Conservation (phyloP, 2,329 filamentous ascomycete species). For the Trichoderma sp. region DNA sequence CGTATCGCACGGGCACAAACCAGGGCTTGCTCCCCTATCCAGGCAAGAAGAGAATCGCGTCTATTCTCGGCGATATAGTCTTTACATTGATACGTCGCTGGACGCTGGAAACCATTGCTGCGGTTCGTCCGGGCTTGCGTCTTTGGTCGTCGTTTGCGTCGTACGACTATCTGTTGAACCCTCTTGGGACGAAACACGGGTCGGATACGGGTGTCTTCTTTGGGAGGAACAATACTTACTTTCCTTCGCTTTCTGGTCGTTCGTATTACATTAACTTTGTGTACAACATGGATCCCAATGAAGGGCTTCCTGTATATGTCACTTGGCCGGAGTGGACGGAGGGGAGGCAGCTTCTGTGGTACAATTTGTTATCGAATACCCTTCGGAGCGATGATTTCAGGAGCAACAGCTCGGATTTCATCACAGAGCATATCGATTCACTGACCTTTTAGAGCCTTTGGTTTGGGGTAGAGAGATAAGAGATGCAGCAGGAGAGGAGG, state of each 20-base stretch:
- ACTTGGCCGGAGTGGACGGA: conserved; percentile 43
- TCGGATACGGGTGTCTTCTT: conserved; percentile 64
- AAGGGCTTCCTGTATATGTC: conserved; percentile 37
- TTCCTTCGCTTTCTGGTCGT: conserved; percentile 54
- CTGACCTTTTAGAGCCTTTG: not conserved
- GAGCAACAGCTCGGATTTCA: not conserved
- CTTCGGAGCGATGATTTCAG: not conserved
- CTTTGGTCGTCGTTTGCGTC: conserved; percentile 73
- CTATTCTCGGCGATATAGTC: conserved; percentile 69
- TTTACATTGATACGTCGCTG: conserved; percentile 69
- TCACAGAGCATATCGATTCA: not conserved
- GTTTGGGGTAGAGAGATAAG: too few relatives aligned
- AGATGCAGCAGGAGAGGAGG: too few relatives aligned
- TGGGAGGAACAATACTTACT: conserved; percentile 61
- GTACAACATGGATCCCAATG: conserved; percentile 67
- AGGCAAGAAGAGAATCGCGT: conserved; percentile 71
- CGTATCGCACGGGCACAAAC: conserved; percentile 63
- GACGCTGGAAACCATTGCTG: conserved; percentile 51
- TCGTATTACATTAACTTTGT: conserved; percentile 72
- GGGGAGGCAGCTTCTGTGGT: conserved; percentile 44
- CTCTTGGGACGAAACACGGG: conserved; percentile 73
- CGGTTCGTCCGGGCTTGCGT: conserved; percentile 53
- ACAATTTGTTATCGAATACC: not conserved
- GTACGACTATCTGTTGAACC: conserved; percentile 57
- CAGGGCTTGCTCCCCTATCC: conserved; percentile 65